phyloP scores from a whole-genome alignment of 2,329 filamentous ascomycete genomes.

The Phyllosticta citribraziliensis region DNA sequence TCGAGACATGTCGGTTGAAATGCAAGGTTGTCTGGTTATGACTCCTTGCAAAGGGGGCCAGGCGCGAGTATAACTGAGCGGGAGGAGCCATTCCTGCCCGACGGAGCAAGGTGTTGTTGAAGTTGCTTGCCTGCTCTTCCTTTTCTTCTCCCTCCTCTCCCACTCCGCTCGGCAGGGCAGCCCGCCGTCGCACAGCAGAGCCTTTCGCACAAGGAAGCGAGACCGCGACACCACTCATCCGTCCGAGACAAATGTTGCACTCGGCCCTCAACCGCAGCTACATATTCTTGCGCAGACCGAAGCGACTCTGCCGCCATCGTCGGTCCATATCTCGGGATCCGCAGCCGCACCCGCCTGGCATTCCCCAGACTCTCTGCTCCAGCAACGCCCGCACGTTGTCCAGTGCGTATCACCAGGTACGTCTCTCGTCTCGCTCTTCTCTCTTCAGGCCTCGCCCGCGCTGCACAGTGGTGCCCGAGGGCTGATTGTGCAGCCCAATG shows the following conservation, averaged over 20 bases:
- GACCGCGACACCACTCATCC: neutral
- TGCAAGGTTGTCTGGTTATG: neutral
- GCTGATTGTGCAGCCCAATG: constrained; percentile 4
- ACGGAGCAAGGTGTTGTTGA: neutral
- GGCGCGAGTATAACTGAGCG: neutral
- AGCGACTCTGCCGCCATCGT: neutral
- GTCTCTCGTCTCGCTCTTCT: neutral
- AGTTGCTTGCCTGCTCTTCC: neutral
- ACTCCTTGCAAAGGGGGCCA: neutral
- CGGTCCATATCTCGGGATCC: neutral
- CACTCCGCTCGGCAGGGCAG: too few relatives aligned
- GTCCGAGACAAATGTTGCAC: constrained; percentile 4
- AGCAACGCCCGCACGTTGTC: constrained; percentile 10
- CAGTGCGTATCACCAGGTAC: neutral
- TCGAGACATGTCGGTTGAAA: neutral
- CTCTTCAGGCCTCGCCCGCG: neutral
- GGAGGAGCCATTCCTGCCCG: neutral
- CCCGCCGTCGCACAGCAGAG: neutral
- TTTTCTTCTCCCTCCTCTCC: neutral
- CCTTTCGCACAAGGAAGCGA: neutral
- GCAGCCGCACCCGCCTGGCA: neutral
- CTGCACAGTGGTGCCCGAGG: constrained; percentile 3
- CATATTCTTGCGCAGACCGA: constrained; percentile 10
- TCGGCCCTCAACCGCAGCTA: constrained; percentile 6
- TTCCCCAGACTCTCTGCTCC: constrained; percentile 8